Evolutionary conservation across 305 asterid genomes (phyloP).

Genomic region (Rubia occidens): DNA sequence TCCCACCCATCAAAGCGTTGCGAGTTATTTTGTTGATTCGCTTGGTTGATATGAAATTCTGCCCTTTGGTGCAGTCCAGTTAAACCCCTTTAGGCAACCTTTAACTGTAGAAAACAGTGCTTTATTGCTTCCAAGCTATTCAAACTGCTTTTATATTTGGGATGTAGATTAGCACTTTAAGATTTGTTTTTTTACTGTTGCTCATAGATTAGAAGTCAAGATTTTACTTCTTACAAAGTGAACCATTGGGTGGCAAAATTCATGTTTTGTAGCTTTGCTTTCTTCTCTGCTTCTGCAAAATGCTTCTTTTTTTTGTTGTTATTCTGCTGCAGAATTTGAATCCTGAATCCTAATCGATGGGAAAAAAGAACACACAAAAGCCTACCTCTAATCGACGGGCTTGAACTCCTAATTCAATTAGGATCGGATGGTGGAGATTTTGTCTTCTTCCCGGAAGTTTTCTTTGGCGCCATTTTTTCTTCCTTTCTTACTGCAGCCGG

Average conservation of each 20-base stretch:
- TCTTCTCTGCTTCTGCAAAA: too few relatives aligned
- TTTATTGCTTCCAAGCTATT: constrained; percentile 63
- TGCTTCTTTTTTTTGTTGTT: too few relatives aligned
- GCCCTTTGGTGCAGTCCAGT: constrained; percentile 40
- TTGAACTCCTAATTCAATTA: constrained; percentile 47
- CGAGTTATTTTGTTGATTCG: neutral
- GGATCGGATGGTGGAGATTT: constrained; percentile 36
- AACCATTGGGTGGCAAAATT: too few relatives aligned
- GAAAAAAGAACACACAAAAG: neutral
- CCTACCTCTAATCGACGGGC: constrained; percentile 65
- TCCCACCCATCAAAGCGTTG: neutral
- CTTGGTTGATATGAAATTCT: constrained; percentile 5
- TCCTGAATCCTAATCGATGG: too few relatives aligned
- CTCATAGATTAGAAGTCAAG: neutral
- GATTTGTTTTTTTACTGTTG: neutral
- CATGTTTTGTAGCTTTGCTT: too few relatives aligned
- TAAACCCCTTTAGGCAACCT: constrained; percentile 96
- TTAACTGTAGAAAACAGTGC: constrained; percentile 59
- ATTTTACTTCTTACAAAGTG: too few relatives aligned
- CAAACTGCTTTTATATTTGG: constrained; percentile 89
- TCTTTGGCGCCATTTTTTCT: constrained; percentile 63
- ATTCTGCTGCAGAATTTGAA: too few relatives aligned
- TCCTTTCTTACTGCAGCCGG: neutral
- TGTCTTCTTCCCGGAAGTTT: constrained; percentile 24
- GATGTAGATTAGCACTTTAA: constrained; percentile 24